These are phyloP conservation scores for Escallonia rubra DNA, from an alignment of 129 eudicot genomes.

Conservation along the genomic window DNA sequence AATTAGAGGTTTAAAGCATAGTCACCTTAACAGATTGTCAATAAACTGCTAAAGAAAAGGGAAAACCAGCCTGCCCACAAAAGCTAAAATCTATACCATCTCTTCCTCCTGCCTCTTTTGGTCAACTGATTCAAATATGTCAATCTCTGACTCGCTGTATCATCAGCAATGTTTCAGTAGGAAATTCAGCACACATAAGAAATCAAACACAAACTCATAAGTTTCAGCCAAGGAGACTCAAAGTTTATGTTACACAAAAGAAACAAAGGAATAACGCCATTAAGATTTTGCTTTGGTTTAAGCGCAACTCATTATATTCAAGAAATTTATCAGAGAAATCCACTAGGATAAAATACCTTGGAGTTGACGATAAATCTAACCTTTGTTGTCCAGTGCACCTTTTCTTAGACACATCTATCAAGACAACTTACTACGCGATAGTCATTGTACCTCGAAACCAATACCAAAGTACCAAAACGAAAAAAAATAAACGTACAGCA, in stretches of 20 bases:
- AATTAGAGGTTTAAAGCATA: not conserved
- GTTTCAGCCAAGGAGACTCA: not conserved
- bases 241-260: not conserved
- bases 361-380: no score
- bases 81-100: slow-evolving; percentile 44
- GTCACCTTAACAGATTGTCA: not conserved
- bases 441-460: no score
- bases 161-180: slow-evolving; percentile 8
- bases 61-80: not conserved
- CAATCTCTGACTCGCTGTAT: slow-evolving; percentile 86
- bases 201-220: not conserved
- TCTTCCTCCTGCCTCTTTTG: slow-evolving; percentile 79
- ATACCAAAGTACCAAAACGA: no score
- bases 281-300: no score
- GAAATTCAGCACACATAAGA: not conserved
- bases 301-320: not conserved
- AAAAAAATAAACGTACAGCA: no score
- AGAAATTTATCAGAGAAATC: not conserved
- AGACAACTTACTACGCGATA: no score
- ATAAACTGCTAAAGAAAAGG: not conserved
- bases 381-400: no score
- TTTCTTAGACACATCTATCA: no score
- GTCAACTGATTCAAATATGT: slow-evolving; percentile 85
- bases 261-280: not conserved
- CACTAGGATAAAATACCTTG: not conserved